Evolutionary conservation across 2,329 filamentous ascomycete genomes (phyloP), one percentile per base, ranked within the genome.

Genomic region (Colletotrichum lentis): DNA sequence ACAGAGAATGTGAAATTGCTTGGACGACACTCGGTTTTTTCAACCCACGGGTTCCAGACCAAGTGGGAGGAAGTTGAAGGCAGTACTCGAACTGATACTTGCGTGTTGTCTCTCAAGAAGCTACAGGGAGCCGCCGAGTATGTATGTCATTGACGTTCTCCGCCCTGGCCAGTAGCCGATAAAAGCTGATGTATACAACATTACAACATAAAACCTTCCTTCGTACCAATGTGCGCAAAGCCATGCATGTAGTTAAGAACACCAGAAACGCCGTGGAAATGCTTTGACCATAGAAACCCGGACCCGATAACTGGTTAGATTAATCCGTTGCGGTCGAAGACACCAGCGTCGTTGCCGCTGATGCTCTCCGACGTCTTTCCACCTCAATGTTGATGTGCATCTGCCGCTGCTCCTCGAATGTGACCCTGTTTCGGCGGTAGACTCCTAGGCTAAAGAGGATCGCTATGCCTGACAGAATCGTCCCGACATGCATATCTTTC

Each of bases 401-500:
- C 18, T 62, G 62, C 11, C 71, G 62, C 56, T 72, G 73, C 59
- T 78, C 77, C 31, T 62, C 62, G 12, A 78, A 52, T 1, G 75
- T 72, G 12, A 73, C 50, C 14, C 78, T 74, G 20, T 76, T 72
- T 20, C 76, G 76, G 7, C 77, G 78, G 64, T 79, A 84, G 0
- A 79, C 78, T 0, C 79, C 79, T 18, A 81, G 59, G 0, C 82
- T 77, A 2, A 78, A 71, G 3, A 86, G 18, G 16, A 83, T 70
- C 2, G 78, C 82, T 10, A 78, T 69, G 3, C 76, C 81, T 11
- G 81, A 76, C 16, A 86, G 72, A 2, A 77, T 77, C 1, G 79
- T 76, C 46, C 79, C 81, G n/a, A 83, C 77, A 53, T 77, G 76
- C 84, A 86, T 85, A 56, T 83, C 81, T 57, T 77, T 71, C 6